phyloP scores from a whole-genome alignment of 2,329 filamentous ascomycete species.

The Talaromyces amestolkiae region DNA sequence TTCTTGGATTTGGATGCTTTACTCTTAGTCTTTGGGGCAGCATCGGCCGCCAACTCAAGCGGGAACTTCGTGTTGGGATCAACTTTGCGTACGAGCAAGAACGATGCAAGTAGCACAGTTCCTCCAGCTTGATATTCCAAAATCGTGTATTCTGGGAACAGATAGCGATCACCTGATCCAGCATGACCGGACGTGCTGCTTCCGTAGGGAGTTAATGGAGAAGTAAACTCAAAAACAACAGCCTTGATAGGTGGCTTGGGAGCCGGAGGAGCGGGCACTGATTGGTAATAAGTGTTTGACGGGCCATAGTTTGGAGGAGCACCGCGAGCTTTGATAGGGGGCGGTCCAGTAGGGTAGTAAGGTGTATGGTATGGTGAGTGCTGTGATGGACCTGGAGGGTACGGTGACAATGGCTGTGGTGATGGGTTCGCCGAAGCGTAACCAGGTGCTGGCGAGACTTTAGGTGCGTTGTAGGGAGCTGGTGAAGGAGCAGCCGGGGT shows the following conservation, averaged over 20 bases:
- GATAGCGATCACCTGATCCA: slow-evolving; percentile 47
- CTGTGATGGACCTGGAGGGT: slow-evolving; percentile 26
- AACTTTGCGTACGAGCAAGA: slow-evolving; percentile 46
- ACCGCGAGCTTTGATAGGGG: slow-evolving; percentile 35
- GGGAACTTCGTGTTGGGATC: slow-evolving; percentile 39
- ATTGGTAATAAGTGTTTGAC: slow-evolving; percentile 34
- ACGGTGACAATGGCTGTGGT: slow-evolving; percentile 25
- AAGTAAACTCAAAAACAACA: slow-evolving; percentile 49
- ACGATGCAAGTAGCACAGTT: slow-evolving; percentile 48
- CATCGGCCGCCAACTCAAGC: slow-evolving; percentile 33
- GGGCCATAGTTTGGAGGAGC: slow-evolving; percentile 32
- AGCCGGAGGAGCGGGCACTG: slow-evolving; percentile 31
- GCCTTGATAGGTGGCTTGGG: slow-evolving; percentile 45
- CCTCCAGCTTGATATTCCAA: slow-evolving; percentile 48
- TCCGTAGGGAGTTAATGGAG: slow-evolving; percentile 42
- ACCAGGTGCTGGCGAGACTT: slow-evolving; percentile 26
- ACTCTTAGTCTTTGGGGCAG: slow-evolving; percentile 30
- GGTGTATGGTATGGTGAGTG: slow-evolving; percentile 33
- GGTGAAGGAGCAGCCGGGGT: slow-evolving; percentile 17
- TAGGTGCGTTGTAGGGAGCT: slow-evolving; percentile 22
- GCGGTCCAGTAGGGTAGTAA: slow-evolving; percentile 31
- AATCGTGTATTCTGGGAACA: slow-evolving; percentile 51
- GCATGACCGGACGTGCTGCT: slow-evolving; percentile 41
- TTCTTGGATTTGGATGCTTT: slow-evolving; percentile 41
- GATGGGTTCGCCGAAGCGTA: slow-evolving; percentile 27